These are phyloP conservation scores for Aquilaria agallochum DNA, from an alignment of 441 rosid species.

Conservation along the genomic window DNA sequence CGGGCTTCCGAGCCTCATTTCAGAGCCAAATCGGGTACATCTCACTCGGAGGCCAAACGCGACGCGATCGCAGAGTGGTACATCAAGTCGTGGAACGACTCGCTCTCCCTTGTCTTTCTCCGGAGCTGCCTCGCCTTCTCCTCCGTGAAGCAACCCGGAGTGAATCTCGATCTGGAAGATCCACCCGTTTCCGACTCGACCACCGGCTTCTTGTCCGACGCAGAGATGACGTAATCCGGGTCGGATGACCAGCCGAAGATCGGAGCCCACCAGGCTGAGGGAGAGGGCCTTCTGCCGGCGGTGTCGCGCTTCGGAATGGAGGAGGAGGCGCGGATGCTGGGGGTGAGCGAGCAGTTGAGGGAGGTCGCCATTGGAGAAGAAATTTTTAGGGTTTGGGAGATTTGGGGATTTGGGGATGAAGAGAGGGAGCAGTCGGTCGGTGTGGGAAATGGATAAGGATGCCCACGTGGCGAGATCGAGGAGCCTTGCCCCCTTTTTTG, in stretches of 20 bases:
- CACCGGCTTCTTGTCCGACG: constrained; percentile 6
- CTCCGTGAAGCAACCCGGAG: constrained; percentile 64
- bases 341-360: constrained; percentile 23
- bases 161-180: constrained; percentile 21
- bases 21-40: too few relatives aligned
- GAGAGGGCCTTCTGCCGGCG: constrained; percentile 11
- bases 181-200: constrained; percentile 19
- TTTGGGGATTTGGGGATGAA: not conserved
- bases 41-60: constrained; percentile 50
- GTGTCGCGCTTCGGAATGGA: constrained; percentile 24
- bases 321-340: constrained; percentile 40
- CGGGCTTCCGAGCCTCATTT: too few relatives aligned
- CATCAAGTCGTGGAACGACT: constrained; percentile 57
- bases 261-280: constrained; percentile 63
- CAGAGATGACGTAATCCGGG: constrained; percentile 38
- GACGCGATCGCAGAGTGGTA: constrained; percentile 80
- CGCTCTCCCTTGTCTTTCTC: constrained; percentile 46
- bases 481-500: constrained; percentile 9
- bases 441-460: constrained; percentile 20
- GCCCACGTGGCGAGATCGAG: constrained; percentile 18
- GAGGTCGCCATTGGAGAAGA: constrained; percentile 37
- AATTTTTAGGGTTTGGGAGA: too few relatives aligned
- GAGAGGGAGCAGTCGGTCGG: not conserved
- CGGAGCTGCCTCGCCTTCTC: constrained; percentile 73
- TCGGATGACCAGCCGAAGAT: constrained; percentile 57